Evolutionary conservation across 1,139 yeast species (phyloP), one percentile per base, ranked within the genome.

Genomic region (Kurtzmaniella natalensis): DNA sequence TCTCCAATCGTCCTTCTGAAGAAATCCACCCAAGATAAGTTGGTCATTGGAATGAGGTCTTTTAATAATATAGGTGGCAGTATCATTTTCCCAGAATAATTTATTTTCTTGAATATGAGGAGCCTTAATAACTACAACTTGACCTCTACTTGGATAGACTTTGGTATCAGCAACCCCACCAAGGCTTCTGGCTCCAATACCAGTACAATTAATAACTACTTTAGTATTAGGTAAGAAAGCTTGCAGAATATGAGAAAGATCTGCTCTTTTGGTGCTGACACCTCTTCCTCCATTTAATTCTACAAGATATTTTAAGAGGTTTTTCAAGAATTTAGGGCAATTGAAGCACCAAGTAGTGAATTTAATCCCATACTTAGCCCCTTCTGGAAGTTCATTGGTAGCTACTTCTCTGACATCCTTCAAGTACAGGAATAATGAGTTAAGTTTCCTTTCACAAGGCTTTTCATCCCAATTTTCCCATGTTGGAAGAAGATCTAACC

Each of bases 121-220:
- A 1, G 79, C 80, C 38, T 64, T 67, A 18, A 78, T 63, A 7
- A 79, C 78, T 7, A 80, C 80, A 22, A 80, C 83, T 48, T 81
- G 88, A 3, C 87, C 88, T 37, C 88, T 61, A 1, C 80, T 74
- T 7, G 88, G 84, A 44, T 73, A 77, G 18, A 76, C 70, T 1
- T 31, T 29, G 16, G 55, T 43, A 45, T 81, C 88, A 17, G 61
- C 59, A 26, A 78, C 81, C 6, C 83, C 85, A 11, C 76, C 74
- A 4, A 82, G 55, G 2, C 54, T 45, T 30, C 61, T 61, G 3
- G 88, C 78, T 2, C 86, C 84, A 28, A 77, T 61, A n/a, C 89
- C 92, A 0, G 84, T 64, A 53, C 88, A 81, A 47, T 82, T 82
- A 64, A 81, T 78, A 10, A 81, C 80, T 3, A 55, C 60, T 30